Evolutionary conservation across 345 rosid species (phyloP).

Genomic region (Euclidium syriacum): DNA sequence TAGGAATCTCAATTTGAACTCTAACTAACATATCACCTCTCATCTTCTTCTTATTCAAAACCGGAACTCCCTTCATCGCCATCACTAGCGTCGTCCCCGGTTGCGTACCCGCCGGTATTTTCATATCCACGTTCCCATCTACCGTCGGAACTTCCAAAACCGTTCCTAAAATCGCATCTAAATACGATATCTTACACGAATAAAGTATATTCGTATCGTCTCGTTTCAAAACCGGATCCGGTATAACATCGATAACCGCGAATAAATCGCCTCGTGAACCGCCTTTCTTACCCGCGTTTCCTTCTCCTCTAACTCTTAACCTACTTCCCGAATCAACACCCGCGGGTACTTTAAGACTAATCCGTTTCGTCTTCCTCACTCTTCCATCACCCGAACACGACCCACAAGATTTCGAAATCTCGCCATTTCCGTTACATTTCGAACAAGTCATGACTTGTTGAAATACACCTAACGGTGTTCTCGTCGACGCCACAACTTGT

Average conservation of each 20-base stretch:
- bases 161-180: constrained; percentile 91
- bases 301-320: constrained; percentile 90
- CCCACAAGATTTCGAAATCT: constrained; percentile 64
- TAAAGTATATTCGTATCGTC: constrained; percentile 82
- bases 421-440: constrained; percentile 79
- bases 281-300: constrained; percentile 88
- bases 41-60: constrained; percentile 77
- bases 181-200: constrained; percentile 82
- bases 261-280: constrained; percentile 93
- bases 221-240: constrained; percentile 79
- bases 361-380: constrained; percentile 78
- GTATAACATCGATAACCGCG: constrained; percentile 72
- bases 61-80: constrained; percentile 94
- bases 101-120: constrained; percentile 91
- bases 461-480: constrained; percentile 94
- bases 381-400: constrained; percentile 91
- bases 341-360: constrained; percentile 88
- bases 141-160: constrained; percentile 82
- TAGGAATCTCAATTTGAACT: constrained; percentile 96
- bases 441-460: constrained; percentile 97
- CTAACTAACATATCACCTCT: constrained; percentile 97
- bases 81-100: constrained; percentile 89
- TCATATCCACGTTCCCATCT: constrained; percentile 92
- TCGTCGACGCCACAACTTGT: constrained; percentile 81
- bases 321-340: constrained; percentile 97